Evolutionary conservation across 192 early-diverging fungal species (phyloP).

Genomic region (Phycomyces nitens): DNA sequence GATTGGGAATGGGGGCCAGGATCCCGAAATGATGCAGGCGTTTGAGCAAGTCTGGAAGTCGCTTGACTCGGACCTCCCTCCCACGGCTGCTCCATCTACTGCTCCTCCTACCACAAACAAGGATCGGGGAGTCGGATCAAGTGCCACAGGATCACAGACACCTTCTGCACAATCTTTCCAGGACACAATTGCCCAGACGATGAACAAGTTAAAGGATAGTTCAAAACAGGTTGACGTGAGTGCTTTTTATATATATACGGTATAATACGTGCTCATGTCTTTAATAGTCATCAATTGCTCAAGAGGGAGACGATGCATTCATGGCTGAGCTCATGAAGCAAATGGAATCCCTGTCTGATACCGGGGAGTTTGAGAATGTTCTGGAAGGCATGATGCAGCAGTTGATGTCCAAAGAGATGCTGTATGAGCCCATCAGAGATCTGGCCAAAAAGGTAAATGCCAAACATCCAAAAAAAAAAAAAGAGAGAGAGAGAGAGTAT

Average conservation of each 20-base stretch:
- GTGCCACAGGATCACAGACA: constrained; percentile 1
- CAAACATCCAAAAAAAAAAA: no score
- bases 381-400: constrained; percentile 88
- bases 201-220: constrained; percentile 85
- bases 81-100: constrained; percentile 11
- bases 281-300: constrained; percentile 45
- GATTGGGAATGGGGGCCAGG: constrained; percentile 39
- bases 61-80: constrained; percentile 31
- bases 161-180: constrained; percentile 63
- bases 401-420: constrained; percentile 88
- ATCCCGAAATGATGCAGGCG: constrained; percentile 48
- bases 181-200: constrained; percentile 83
- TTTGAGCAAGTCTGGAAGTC: constrained; percentile 55
- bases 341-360: constrained; percentile 60
- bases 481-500: no score
- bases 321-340: constrained; percentile 82
- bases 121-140: neutral
- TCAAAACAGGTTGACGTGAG: constrained; percentile 80
- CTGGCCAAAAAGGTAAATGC: constrained; percentile 62
- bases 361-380: constrained; percentile 78
- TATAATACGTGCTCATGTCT: neutral
- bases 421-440: constrained; percentile 96
- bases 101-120: constrained; percentile 9
- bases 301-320: constrained; percentile 49
- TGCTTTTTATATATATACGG: constrained; percentile 1